phyloP scores from a whole-genome alignment of 176 grass and related monocot genomes.

The Phoenix dactylifera region DNA sequence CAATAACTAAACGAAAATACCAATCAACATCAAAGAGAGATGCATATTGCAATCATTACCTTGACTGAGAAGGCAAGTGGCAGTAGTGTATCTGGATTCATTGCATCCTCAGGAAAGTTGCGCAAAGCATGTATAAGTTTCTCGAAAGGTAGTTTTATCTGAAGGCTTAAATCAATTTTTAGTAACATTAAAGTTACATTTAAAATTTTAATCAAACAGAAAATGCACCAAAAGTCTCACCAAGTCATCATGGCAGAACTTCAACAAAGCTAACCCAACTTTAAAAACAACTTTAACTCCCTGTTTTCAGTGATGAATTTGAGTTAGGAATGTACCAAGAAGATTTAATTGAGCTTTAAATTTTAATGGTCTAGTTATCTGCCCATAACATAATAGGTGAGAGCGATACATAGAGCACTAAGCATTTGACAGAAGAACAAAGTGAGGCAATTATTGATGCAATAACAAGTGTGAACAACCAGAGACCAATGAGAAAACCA shows the following conservation, averaged over 20 bases:
- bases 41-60: constrained; percentile 35
- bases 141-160: constrained; percentile 92
- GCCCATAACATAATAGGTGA: too few relatives aligned
- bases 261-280: constrained; percentile 82
- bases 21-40: not conserved
- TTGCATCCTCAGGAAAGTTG: constrained; percentile 86
- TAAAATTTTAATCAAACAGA: constrained; percentile 3
- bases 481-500: too few relatives aligned
- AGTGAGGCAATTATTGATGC: too few relatives aligned
- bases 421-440: too few relatives aligned
- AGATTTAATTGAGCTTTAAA: too few relatives aligned
- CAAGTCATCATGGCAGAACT: constrained; percentile 86
- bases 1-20: too few relatives aligned
- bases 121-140: constrained; percentile 64
- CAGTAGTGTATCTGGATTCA: constrained; percentile 69
- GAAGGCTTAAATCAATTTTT: constrained; percentile 10
- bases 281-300: constrained; percentile 90
- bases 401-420: too few relatives aligned
- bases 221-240: constrained; percentile 34
- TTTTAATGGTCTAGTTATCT: too few relatives aligned
- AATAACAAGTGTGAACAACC: too few relatives aligned
- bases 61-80: constrained; percentile 74
- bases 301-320: constrained; percentile 11
- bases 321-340: too few relatives aligned
- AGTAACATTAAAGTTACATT: constrained; percentile 5